A percentile compares a stretch with the other conserved stretches of the same genome.
These are phyloP conservation scores for Mycena vulgaris DNA, from an alignment of 768 basidiomycete species.

Conservation along the genomic window DNA sequence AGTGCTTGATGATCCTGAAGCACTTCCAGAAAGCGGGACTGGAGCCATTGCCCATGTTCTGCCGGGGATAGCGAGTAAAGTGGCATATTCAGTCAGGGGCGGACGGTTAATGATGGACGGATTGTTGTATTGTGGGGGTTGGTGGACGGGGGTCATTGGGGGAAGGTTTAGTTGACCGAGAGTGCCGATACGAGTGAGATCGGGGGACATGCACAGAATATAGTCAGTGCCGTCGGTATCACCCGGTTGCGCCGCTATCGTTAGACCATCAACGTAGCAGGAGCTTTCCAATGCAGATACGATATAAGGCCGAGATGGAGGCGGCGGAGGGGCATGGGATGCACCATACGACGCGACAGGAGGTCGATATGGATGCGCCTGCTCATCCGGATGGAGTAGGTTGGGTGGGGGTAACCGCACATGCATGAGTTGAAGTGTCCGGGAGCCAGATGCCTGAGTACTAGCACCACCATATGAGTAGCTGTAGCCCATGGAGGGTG, in stretches of 20 bases:
- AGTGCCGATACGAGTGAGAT: conserved; percentile 79
- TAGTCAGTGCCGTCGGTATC: conserved; percentile 83
- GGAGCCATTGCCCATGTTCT: conserved; percentile 88
- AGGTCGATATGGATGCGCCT: conserved; percentile 66
- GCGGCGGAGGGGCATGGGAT: conserved; percentile 60
- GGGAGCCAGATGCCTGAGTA: conserved; percentile 47
- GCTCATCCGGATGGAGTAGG: conserved; percentile 84
- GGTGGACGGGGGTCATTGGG: conserved; percentile 57
- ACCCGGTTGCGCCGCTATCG: conserved; percentile 79
- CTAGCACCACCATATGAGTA: conserved; percentile 64
- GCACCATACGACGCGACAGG: conserved; percentile 63
- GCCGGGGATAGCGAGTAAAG: conserved; percentile 84
- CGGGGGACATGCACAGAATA: conserved; percentile 81
- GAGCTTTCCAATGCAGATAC: conserved; percentile 72
- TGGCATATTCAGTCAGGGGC: conserved; percentile 84
- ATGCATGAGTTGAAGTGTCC: conserved; percentile 79
- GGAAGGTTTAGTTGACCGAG: conserved; percentile 76
- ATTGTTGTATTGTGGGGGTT: conserved; percentile 57
- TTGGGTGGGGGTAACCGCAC: conserved; percentile 85
- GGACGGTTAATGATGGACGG: conserved; percentile 61
- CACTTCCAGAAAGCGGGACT: conserved; percentile 53
- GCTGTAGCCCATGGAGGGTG: conserved; percentile 64
- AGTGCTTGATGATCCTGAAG: conserved; percentile 53
- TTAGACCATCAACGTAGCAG: conserved; percentile 78
- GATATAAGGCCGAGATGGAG: conserved; percentile 70